These are phyloP conservation scores for Leishmania mexicana DNA, from an alignment of 208 protist species.

Conservation along the genomic window DNA sequence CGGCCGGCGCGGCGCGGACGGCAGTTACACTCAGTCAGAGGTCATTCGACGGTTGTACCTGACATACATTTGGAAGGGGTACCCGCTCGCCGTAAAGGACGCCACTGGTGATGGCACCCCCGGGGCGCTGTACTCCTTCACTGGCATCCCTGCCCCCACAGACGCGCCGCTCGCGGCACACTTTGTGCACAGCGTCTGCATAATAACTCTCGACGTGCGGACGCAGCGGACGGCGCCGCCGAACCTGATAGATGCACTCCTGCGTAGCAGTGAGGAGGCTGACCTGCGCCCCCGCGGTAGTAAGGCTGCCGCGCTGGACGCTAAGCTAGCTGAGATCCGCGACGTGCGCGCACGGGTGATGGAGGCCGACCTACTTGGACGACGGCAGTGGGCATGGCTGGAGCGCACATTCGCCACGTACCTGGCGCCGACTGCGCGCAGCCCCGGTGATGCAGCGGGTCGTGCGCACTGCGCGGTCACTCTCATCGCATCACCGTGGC, in stretches of 20 bases:
- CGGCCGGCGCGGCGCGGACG: slow-evolving; percentile 55
- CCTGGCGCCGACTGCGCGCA: slow-evolving; percentile 13
- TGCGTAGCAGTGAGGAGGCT: slow-evolving; percentile 14
- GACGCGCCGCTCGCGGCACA: slow-evolving; percentile 16
- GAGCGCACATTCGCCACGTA: slow-evolving; percentile 45
- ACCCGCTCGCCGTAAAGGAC: slow-evolving; percentile 9
- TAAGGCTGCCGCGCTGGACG: neutral
- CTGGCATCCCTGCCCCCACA: slow-evolving; percentile 29
- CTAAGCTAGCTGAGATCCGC: slow-evolving; percentile 10
- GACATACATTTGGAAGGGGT: slow-evolving; percentile 32
- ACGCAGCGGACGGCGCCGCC: slow-evolving; percentile 31
- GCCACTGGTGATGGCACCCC: slow-evolving; percentile 14
- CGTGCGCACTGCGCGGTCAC: slow-evolving; percentile 56
- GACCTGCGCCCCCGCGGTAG: slow-evolving; percentile 13
- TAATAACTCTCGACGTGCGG: slow-evolving; percentile 44
- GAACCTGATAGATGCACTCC: slow-evolving; percentile 27
- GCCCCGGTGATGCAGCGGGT: slow-evolving; percentile 24
- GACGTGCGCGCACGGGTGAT: slow-evolving; percentile 17
- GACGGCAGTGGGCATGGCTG: slow-evolving; percentile 84
- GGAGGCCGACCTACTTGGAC: slow-evolving; percentile 67
- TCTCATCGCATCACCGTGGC: slow-evolving; percentile 65
- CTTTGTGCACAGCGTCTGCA: slow-evolving; percentile 51
- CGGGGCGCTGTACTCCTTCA: slow-evolving; percentile 36
- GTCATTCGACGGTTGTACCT: slow-evolving; percentile 52
- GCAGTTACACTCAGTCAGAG: slow-evolving; percentile 42